Evolutionary conservation across 225 moss, liverwort and hornwort species (phyloP).

Genomic region (Bryum argenteum): DNA sequence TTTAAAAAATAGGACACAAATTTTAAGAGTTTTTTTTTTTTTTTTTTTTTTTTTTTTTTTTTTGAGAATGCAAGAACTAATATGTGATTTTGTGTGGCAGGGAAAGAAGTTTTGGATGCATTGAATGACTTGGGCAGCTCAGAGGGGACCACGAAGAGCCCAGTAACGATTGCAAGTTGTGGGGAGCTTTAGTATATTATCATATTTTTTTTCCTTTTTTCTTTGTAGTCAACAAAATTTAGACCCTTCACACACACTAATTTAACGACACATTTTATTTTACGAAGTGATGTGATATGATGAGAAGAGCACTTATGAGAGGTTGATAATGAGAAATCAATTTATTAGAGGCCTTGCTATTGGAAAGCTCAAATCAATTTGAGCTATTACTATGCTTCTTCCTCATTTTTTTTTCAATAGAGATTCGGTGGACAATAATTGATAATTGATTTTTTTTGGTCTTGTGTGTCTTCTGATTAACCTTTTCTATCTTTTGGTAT

Average conservation of each 20-base stretch:
- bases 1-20: no score
- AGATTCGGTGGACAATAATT: slow-evolving; percentile 16
- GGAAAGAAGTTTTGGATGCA: slow-evolving; percentile 69
- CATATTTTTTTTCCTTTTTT: not conserved
- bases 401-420: slow-evolving; percentile 30
- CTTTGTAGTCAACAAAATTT: not conserved
- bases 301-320: slow-evolving; percentile 9
- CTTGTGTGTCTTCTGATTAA: no score
- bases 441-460: no score
- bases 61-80: not conserved
- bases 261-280: slow-evolving; percentile 4
- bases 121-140: slow-evolving; percentile 67
- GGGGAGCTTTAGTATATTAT: slow-evolving; percentile 48
- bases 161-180: slow-evolving; percentile 69
- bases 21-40: no score
- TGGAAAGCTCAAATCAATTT: slow-evolving; percentile 25
- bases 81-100: slow-evolving; percentile 29
- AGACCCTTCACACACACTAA: not conserved
- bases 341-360: slow-evolving; percentile 2
- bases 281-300: not conserved
- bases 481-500: no score
- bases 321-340: slow-evolving; percentile 12
- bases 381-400: slow-evolving; percentile 17
- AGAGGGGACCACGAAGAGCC: slow-evolving; percentile 66
- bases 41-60: no score